A percentile compares a stretch with the other conserved stretches of the same genome.
Evolutionary conservation across 2,329 filamentous ascomycete species (phyloP).

Genomic region (Nothopassalora personata): DNA sequence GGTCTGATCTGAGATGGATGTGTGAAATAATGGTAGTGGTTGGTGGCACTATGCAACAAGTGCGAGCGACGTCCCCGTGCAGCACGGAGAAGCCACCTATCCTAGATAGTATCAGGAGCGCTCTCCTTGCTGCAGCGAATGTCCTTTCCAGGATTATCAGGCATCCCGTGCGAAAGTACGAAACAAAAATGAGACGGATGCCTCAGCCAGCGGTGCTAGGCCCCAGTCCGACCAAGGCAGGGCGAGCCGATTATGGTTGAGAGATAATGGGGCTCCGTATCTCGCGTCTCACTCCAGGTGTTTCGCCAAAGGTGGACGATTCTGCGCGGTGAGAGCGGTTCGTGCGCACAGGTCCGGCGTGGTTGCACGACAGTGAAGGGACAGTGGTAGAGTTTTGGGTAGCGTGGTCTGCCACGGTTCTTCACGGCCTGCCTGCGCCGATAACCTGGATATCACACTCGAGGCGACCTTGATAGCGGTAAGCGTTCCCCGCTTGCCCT

Average conservation of each 20-base stretch:
- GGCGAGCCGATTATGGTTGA: not conserved
- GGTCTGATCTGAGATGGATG: not conserved
- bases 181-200: slow-evolving; percentile 14
- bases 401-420: slow-evolving; percentile 14
- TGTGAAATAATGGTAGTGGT: slow-evolving; percentile 1
- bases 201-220: slow-evolving; percentile 5
- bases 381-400: slow-evolving; percentile 15
- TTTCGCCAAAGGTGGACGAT: slow-evolving; percentile 3
- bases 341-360: slow-evolving; percentile 9
- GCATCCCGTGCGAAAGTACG: slow-evolving; percentile 7
- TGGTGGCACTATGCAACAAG: slow-evolving; percentile 1
- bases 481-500: slow-evolving; percentile 14
- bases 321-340: slow-evolving; percentile 8
- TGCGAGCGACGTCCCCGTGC: slow-evolving; percentile 6
- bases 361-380: slow-evolving; percentile 15
- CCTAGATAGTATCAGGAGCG: slow-evolving; percentile 1
- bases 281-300: slow-evolving; percentile 4
- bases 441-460: slow-evolving; percentile 16
- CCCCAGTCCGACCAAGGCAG: slow-evolving; percentile 1
- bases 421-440: slow-evolving; percentile 15
- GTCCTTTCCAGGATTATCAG: slow-evolving; percentile 3
- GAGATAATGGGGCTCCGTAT: not conserved
- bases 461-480: slow-evolving; percentile 12
- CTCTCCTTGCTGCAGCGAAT: slow-evolving; percentile 10
- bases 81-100: slow-evolving; percentile 1